Base-by-base conservation (phyloP, 169 alveolate genomes). In the Plasmodium gallinaceum region DNA sequence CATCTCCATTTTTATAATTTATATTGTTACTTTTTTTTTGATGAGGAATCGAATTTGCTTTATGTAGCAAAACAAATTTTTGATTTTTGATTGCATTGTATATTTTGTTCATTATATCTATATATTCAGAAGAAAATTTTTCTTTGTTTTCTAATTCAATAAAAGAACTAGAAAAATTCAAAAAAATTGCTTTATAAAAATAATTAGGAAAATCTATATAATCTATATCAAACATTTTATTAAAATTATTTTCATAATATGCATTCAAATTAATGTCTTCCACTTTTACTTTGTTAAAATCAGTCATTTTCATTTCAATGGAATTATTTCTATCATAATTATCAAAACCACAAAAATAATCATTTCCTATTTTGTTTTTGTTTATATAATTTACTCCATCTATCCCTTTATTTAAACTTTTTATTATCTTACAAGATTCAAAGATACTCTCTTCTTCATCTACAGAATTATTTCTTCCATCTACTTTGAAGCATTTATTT, bases 1-100 rank as follows among this genome's bases (percentile, higher is more conserved):
- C 91, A 83, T 83, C 91, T 6, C 91, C 91, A 69, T 83, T 83
- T 69, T 83, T 42, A 61, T 83, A 83, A 83, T 69, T 83, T 12
- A 20, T 58, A 66, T 69, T 83, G 12, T 16, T 83, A 16, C 69
- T 39, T 37, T 83, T 83, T 48, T 70, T 51, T 26, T 83, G 61
- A 69, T 83, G 65, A 20, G 91, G 91, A 57, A 60, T 46, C 14
- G 86, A 68, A 45, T 69, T 68, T 37, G 74, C 85, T 57, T 69
- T 83, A 57, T 83, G 91, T n/a, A 83, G 46, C 61, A 83, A 46
- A n/a, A 83, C 0, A 43, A 54, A 83, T 48, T 83, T 83, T 8
- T 83, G 86, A 9, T 48, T 66, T 46, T 70, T 62, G 62, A 70
- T 26, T 24, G 24, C 39, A 7, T 70, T 48, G 48, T 68, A 83